These are phyloP conservation scores for Aureobasidium namibiae DNA, from an alignment of 2,329 filamentous ascomycete species.

Conservation along the genomic window DNA sequence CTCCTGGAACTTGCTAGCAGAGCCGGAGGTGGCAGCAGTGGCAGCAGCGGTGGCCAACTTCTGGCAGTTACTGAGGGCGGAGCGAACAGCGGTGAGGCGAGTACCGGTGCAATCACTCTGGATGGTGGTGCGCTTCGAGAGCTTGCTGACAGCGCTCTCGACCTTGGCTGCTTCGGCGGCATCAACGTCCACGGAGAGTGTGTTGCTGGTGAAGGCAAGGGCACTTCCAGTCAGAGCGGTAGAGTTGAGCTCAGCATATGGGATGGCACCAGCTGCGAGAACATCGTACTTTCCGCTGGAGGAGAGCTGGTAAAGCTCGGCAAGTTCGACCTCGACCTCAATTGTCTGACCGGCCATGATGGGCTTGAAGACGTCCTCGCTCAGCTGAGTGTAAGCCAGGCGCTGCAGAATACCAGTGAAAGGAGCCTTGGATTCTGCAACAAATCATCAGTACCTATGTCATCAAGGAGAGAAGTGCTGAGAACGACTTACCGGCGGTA, in stretches of 20 bases:
- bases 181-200: constrained; percentile 49
- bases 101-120: constrained; percentile 48
- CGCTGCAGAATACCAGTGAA: constrained; percentile 49
- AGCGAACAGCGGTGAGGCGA: constrained; percentile 37
- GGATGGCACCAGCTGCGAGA: constrained; percentile 48
- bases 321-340: constrained; percentile 47
- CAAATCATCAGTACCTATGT: not conserved
- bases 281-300: constrained; percentile 49
- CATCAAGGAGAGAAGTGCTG: too few species aligned
- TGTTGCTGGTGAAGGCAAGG: constrained; percentile 52
- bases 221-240: constrained; percentile 45
- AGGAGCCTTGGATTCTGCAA: constrained; percentile 15
- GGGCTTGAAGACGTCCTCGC: constrained; percentile 42
- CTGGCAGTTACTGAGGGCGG: constrained; percentile 48
- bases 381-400: constrained; percentile 38
- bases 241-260: constrained; percentile 44
- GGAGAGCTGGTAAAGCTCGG: constrained; percentile 46
- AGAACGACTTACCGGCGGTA: constrained; percentile 15
- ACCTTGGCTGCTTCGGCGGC: constrained; percentile 45
- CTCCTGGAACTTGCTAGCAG: constrained; percentile 44
- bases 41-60: constrained; percentile 47
- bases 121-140: constrained; percentile 44
- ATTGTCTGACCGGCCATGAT: constrained; percentile 42
- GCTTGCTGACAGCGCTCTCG: constrained; percentile 36
- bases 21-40: constrained; percentile 41